Conservation (phyloP, 805 yeast species). For the Yamadazyma ubonensis region DNA sequence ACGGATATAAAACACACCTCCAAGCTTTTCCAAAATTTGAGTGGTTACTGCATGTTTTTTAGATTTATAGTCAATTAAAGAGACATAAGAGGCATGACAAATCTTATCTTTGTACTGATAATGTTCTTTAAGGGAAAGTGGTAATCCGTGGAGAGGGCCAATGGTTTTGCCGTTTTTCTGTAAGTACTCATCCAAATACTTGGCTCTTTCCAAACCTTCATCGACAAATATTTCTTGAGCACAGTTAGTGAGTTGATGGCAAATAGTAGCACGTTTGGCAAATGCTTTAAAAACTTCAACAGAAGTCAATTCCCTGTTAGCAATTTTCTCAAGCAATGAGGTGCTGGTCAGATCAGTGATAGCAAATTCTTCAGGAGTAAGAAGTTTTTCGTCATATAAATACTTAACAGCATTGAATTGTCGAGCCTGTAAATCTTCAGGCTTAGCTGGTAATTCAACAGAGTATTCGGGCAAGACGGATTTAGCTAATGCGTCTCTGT, state of each 20-base stretch:
- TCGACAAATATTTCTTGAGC: slow-evolving; percentile 49
- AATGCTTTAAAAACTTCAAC: slow-evolving; percentile 43
- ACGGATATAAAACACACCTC: slow-evolving; percentile 43
- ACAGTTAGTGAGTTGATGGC: slow-evolving; percentile 46
- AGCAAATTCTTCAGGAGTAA: slow-evolving; percentile 33
- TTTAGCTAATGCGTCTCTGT: slow-evolving; percentile 27
- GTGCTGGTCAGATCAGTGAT: slow-evolving; percentile 37
- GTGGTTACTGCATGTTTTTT: slow-evolving; percentile 29
- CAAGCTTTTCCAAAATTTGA: slow-evolving; percentile 36
- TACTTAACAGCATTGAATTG: slow-evolving; percentile 39
- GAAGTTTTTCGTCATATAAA: slow-evolving; percentile 33
- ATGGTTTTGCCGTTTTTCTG: slow-evolving; percentile 45
- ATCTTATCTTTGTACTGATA: slow-evolving; percentile 31
- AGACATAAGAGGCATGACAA: slow-evolving; percentile 43
- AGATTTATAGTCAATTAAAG: slow-evolving; percentile 30
- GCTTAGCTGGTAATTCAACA: slow-evolving; percentile 29
- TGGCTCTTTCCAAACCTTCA: slow-evolving; percentile 58
- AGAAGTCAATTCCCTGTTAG: slow-evolving; percentile 30
- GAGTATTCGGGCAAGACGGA: slow-evolving; percentile 30
- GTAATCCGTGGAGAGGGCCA: slow-evolving; percentile 69
- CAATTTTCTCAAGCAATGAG: slow-evolving; percentile 29
- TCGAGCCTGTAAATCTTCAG: slow-evolving; percentile 26
- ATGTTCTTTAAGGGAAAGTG: slow-evolving; percentile 59
- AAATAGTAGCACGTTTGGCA: slow-evolving; percentile 43
- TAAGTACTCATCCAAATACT: slow-evolving; percentile 51